Evolutionary conservation across 768 basidiomycete genomes (phyloP).

Genomic region (Hericium rajendrae): DNA sequence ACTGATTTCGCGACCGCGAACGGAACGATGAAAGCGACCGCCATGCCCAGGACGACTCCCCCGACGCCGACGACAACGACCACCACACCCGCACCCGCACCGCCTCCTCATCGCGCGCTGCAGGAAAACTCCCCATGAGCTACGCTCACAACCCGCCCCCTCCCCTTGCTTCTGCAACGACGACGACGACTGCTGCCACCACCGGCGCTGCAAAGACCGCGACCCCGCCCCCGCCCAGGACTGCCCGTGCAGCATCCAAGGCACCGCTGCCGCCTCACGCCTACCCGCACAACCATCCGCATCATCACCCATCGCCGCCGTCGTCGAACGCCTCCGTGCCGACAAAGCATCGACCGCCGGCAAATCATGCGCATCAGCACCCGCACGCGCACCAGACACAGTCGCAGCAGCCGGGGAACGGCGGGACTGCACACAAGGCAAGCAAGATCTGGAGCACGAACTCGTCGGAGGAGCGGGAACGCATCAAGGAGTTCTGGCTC

Average conservation of each 20-base stretch:
- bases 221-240: conserved; percentile 23
- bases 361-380: conserved; percentile 10
- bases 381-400: neutral
- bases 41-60: neutral
- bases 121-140: conserved; percentile 89
- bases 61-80: neutral
- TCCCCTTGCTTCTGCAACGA: conserved; percentile 24
- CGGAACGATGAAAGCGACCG: conserved; percentile 21
- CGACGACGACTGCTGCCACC: neutral
- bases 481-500: conserved; percentile 98
- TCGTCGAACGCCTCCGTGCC: conserved; percentile 30
- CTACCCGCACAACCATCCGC: conserved; percentile 40
- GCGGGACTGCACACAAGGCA: conserved; percentile 9
- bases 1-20: too few species aligned
- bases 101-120: conserved; percentile 74
- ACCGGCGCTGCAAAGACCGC: conserved; percentile 7
- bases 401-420: neutral
- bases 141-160: conserved; percentile 31
- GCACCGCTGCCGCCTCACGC: conserved; percentile 44
- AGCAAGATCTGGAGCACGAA: conserved; percentile 94
- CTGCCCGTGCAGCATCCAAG: conserved; percentile 37
- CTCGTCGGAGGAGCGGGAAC: conserved; percentile 86
- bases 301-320: conserved; percentile 47
- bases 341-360: conserved; percentile 28
- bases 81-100: conserved; percentile 17